Conservation (phyloP, 2,329 filamentous ascomycete species). For the Aphanoascus verrucosus region DNA sequence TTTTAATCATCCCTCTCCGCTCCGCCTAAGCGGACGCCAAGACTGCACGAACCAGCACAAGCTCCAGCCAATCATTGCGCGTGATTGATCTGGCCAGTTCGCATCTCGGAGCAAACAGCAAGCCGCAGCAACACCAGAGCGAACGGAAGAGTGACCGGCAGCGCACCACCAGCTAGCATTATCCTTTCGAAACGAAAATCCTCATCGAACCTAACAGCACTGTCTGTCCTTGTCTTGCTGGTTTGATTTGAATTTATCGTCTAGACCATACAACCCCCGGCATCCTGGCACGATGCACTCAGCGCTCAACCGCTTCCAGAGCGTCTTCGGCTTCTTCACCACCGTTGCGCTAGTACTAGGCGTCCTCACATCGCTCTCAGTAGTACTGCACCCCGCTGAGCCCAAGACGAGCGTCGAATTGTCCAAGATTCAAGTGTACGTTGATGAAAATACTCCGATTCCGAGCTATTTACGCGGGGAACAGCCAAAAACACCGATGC, state of each 20-base stretch:
- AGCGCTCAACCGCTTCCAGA: constrained; percentile 71
- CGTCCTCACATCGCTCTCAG: constrained; percentile 67
- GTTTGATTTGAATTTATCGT: not conserved
- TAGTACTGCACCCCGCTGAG: constrained; percentile 48
- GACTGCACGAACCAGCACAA: not conserved
- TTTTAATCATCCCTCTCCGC: too few relatives aligned
- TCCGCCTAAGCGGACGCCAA: not conserved
- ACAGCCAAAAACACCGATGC: too few relatives aligned
- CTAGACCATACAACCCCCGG: not conserved
- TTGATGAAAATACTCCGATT: not conserved
- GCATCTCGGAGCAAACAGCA: not conserved
- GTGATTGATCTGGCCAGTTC: constrained; percentile 5
- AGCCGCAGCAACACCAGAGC: too few relatives aligned
- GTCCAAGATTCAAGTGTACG: constrained; percentile 72
- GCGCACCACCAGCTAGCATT: too few relatives aligned
- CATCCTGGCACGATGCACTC: constrained; percentile 59
- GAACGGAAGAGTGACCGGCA: too few relatives aligned
- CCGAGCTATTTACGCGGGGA: too few relatives aligned
- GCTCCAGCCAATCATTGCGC: not conserved
- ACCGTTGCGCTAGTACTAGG: constrained; percentile 78
- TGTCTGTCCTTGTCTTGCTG: too few relatives aligned
- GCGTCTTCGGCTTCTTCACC: constrained; percentile 96
- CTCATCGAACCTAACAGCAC: too few relatives aligned
- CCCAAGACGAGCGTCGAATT: constrained; percentile 43
- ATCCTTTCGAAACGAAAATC: too few relatives aligned